A percentile compares a stretch with the other conserved stretches of the same genome.
These are phyloP conservation scores for Corylus americana DNA, from an alignment of 306 rosid species.

Conservation along the genomic window DNA sequence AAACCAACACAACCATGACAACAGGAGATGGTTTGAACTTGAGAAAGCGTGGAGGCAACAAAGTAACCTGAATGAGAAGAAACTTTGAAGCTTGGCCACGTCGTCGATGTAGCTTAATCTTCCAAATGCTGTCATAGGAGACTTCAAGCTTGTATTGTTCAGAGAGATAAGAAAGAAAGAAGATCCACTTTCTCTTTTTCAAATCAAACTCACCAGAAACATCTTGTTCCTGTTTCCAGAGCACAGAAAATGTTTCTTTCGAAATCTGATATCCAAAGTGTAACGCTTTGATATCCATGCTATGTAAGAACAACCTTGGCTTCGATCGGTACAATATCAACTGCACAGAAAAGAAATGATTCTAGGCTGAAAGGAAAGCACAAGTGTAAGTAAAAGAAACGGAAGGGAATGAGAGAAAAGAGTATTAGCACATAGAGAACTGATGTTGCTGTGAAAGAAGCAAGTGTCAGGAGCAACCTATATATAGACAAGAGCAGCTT, in stretches of 20 bases:
- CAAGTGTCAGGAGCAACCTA: no score
- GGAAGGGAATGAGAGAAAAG: no score
- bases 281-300: constrained; percentile 23
- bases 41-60: neutral
- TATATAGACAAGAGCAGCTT: no score
- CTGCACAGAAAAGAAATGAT: no score
- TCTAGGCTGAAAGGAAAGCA: no score
- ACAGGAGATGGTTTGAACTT: no score
- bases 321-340: no score
- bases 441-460: no score
- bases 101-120: constrained; percentile 39
- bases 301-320: no score
- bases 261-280: constrained; percentile 56
- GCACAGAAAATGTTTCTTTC: constrained; percentile 38
- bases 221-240: constrained; percentile 45
- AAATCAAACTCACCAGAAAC: constrained; percentile 41
- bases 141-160: constrained; percentile 53
- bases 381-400: no score
- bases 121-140: constrained; percentile 42
- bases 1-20: no score
- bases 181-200: constrained; percentile 29
- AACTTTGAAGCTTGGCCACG: constrained; percentile 19
- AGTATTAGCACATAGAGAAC: no score
- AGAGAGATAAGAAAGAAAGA: constrained; percentile 27
- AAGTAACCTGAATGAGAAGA: constrained; percentile 58